Conservation (phyloP, 2,329 filamentous ascomycete genomes). For the Chaetomium sp. region DNA sequence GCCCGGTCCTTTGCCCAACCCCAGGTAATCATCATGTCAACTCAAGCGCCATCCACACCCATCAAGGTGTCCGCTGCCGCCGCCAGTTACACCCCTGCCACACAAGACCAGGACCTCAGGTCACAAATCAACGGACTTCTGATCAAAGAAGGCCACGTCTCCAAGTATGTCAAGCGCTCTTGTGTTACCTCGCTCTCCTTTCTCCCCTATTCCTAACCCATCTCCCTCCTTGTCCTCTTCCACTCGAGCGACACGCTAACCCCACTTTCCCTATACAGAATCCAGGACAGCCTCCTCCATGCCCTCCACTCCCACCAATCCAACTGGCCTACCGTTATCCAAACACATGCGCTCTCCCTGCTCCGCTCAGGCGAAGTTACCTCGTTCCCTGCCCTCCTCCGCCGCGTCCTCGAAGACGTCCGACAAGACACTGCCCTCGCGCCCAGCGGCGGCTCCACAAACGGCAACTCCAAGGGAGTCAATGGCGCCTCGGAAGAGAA, state of each 20-base stretch:
- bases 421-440: slow-evolving; percentile 40
- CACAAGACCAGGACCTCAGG: slow-evolving; percentile 54
- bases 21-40: slow-evolving; percentile 19
- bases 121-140: slow-evolving; percentile 56
- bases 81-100: slow-evolving; percentile 54
- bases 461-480: slow-evolving; percentile 23
- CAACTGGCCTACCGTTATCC: slow-evolving; percentile 58
- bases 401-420: slow-evolving; percentile 56
- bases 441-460: slow-evolving; percentile 32
- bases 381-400: slow-evolving; percentile 55
- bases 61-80: slow-evolving; percentile 55
- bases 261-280: slow-evolving; percentile 36
- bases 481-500: slow-evolving; percentile 25
- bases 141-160: slow-evolving; percentile 52
- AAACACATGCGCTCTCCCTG: slow-evolving; percentile 53
- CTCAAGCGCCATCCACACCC: slow-evolving; percentile 41
- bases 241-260: slow-evolving; percentile 1
- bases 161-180: slow-evolving; percentile 41
- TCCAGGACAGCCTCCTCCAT: slow-evolving; percentile 59
- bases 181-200: background rate
- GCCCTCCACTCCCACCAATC: slow-evolving; percentile 50
- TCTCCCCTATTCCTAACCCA: background rate
- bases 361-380: slow-evolving; percentile 54
- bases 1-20: background rate
- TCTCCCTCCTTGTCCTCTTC: background rate